Conservation (phyloP, 352 stramenopile species). For the Globisporangium abappressorium region DNA sequence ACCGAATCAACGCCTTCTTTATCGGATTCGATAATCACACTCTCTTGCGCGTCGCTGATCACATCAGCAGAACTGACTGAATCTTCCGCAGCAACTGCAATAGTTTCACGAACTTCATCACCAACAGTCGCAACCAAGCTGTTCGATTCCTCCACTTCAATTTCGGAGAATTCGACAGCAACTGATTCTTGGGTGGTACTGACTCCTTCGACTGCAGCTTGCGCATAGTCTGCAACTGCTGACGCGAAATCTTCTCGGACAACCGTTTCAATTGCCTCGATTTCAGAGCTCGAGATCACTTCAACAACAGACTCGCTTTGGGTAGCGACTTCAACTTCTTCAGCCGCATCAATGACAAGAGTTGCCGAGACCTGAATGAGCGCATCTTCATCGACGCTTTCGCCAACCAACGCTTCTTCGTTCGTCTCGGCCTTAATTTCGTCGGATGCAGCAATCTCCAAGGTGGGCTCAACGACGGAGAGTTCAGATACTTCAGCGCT, state of each 20-base stretch:
- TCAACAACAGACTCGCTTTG: background rate
- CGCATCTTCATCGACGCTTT: background rate
- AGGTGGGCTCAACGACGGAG: background rate
- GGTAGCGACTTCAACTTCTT: background rate
- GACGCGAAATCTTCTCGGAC: background rate
- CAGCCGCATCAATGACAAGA: background rate
- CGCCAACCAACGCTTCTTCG: background rate
- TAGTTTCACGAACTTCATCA: background rate
- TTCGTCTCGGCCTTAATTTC: background rate
- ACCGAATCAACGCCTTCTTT: slow-evolving; percentile 4
- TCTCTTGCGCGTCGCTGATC: background rate
- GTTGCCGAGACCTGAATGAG: background rate
- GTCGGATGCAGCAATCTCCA: background rate
- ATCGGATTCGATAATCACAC: background rate
- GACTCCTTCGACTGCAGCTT: background rate
- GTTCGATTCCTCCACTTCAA: background rate
- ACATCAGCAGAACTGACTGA: background rate
- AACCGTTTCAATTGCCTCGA: background rate
- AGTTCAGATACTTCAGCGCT: background rate
- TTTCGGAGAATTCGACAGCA: background rate
- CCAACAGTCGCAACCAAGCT: background rate
- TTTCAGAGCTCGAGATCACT: background rate
- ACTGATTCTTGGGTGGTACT: background rate
- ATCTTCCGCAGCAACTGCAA: background rate
- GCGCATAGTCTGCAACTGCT: background rate